Evolutionary conservation across 2,329 filamentous ascomycete species (phyloP).

Genomic region (Blastomyces gilchristii): DNA sequence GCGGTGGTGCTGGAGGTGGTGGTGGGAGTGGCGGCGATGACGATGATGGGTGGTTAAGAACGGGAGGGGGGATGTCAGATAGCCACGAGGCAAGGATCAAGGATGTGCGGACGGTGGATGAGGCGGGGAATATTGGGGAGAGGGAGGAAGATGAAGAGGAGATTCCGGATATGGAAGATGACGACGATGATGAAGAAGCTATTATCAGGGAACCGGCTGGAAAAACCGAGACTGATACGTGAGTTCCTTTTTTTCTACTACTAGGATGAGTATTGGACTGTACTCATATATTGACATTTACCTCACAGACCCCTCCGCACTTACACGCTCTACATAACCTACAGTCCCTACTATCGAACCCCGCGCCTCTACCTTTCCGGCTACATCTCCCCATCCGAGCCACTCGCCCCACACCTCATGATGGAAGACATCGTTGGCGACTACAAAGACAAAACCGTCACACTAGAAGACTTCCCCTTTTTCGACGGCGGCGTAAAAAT

Average conservation of each 20-base stretch:
- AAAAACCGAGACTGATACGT: slow-evolving; percentile 44
- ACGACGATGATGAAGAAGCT: slow-evolving; percentile 85
- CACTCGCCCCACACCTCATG: slow-evolving; percentile 73
- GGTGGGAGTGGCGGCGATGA: slow-evolving; percentile 44
- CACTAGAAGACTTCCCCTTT: slow-evolving; percentile 93
- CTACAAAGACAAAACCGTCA: slow-evolving; percentile 98
- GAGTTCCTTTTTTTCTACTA: slow-evolving; percentile 24
- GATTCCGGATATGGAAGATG: slow-evolving; percentile 97
- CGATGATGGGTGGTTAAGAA: slow-evolving; percentile 86
- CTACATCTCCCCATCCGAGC: slow-evolving; percentile 68
- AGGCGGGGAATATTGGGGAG: slow-evolving; percentile 75
- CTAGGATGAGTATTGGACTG: neutral
- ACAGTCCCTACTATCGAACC: slow-evolving; percentile 92
- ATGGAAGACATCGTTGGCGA: slow-evolving; percentile 95
- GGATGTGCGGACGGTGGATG: slow-evolving; percentile 81
- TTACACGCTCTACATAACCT: slow-evolving; percentile 98
- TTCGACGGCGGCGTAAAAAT: slow-evolving; percentile 88
- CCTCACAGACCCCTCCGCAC: slow-evolving; percentile 62
- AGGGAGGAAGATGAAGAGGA: slow-evolving; percentile 60
- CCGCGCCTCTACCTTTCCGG: slow-evolving; percentile 91
- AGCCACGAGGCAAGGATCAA: slow-evolving; percentile 64
- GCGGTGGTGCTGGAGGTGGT: slow-evolving; percentile 35
- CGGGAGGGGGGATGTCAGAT: slow-evolving; percentile 61
- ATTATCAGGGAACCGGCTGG: slow-evolving; percentile 69
- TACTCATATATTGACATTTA: neutral